Evolutionary conservation across 306 rosid genomes (phyloP).

Genomic region (apple (Malus domestica)): ASM211411v1 NC_041795.1:32018501-32019000

Average conservation of each 20-base stretch:
- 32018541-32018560: background rate
- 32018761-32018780: constrained; percentile 69
- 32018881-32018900: background rate
- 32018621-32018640: background rate
- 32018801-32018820: constrained; percentile 5
- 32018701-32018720: constrained; percentile 61
- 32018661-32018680: constrained; percentile 71
- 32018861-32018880: background rate
- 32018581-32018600: background rate
- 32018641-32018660: background rate
- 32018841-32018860: constrained; percentile 20
- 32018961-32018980: background rate
- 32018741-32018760: constrained; percentile 82
- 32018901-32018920: no score
- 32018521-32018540: background rate
- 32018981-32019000: background rate
- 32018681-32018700: constrained; percentile 74
- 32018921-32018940: background rate
- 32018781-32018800: constrained; percentile 49
- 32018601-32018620: background rate
- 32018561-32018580: background rate
- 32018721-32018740: constrained; percentile 85
- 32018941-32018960: background rate
- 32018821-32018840: constrained; percentile 11
- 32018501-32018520: background rate